Percentiles rank a stretch among this genome's conserved stretches.
Conservation (phyloP, 345 rosid species). For the Acer campestre region DNA sequence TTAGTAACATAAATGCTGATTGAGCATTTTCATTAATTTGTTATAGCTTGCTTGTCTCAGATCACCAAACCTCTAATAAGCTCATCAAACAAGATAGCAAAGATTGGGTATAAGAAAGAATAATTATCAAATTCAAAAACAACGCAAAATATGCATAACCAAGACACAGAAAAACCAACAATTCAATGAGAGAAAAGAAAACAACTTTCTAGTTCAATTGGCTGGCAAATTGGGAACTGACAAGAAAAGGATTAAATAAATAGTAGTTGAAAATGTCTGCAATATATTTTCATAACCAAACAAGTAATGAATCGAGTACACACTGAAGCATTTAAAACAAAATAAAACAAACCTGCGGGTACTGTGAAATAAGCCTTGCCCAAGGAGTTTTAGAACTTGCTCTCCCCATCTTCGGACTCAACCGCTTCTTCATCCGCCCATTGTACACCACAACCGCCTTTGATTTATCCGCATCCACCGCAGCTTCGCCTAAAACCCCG, state of each 20-base stretch:
- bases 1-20: not conserved
- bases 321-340: not conserved
- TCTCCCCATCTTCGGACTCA: constrained; percentile 31
- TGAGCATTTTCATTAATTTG: not conserved
- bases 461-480: constrained; percentile 42
- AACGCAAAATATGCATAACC: not conserved
- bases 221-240: not conserved
- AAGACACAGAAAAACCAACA: not conserved
- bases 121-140: too few relatives aligned
- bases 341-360: constrained; percentile 55
- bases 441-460: constrained; percentile 30
- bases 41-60: not conserved
- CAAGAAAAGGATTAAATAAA: not conserved
- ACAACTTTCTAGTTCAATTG: not conserved
- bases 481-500: constrained; percentile 49
- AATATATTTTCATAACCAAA: not conserved
- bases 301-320: constrained; percentile 1
- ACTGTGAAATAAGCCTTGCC: constrained; percentile 94
- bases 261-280: not conserved
- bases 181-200: not conserved
- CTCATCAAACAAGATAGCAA: too few relatives aligned
- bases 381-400: constrained; percentile 59
- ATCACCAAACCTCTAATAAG: not conserved
- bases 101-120: too few relatives aligned
- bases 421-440: constrained; percentile 46